Percentiles rank a stretch among this genome's conserved stretches.
Conservation (phyloP, 495 filamentous ascomycete species). For the Aspergillus taichungensis region DNA sequence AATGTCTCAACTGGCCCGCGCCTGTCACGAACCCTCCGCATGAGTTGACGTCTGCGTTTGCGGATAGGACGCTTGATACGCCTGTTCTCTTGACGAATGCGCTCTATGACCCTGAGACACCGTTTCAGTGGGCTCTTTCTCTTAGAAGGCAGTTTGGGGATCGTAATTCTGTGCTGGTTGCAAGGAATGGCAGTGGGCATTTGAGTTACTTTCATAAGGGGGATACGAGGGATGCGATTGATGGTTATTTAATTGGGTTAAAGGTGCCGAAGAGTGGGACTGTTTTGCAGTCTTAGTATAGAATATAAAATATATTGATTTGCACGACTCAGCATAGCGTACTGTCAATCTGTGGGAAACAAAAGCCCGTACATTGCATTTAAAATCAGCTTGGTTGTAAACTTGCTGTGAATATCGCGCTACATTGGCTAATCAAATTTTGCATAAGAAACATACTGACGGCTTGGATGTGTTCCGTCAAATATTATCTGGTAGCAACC, state of each 20-base stretch:
- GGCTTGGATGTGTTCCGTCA: no score
- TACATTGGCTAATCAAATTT: no score
- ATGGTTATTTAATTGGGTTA: slow-evolving; percentile 8
- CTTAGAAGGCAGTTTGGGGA: slow-evolving; percentile 12
- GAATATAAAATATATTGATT: no score
- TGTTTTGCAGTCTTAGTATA: not conserved
- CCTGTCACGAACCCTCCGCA: slow-evolving; percentile 20
- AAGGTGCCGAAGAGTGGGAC: slow-evolving; percentile 1
- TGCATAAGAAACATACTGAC: no score
- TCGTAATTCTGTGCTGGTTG: slow-evolving; percentile 18
- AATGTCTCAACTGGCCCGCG: slow-evolving; percentile 32
- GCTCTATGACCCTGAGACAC: slow-evolving; percentile 27
- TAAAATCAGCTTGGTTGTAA: no score
- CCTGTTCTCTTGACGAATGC: slow-evolving; percentile 25
- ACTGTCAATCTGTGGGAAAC: no score
- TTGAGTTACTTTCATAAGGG: slow-evolving; percentile 7
- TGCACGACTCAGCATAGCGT: no score
- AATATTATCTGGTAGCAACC: no score
- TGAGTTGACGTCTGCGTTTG: not conserved
- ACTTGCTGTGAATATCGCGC: no score
- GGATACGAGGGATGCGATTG: slow-evolving; percentile 3
- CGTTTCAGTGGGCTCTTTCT: slow-evolving; percentile 27
- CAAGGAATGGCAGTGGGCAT: slow-evolving; percentile 30
- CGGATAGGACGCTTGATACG: not conserved
- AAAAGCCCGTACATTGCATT: no score